These are phyloP conservation scores for Sporothrix inflata DNA, from an alignment of 2,329 filamentous ascomycete species.

Conservation along the genomic window DNA sequence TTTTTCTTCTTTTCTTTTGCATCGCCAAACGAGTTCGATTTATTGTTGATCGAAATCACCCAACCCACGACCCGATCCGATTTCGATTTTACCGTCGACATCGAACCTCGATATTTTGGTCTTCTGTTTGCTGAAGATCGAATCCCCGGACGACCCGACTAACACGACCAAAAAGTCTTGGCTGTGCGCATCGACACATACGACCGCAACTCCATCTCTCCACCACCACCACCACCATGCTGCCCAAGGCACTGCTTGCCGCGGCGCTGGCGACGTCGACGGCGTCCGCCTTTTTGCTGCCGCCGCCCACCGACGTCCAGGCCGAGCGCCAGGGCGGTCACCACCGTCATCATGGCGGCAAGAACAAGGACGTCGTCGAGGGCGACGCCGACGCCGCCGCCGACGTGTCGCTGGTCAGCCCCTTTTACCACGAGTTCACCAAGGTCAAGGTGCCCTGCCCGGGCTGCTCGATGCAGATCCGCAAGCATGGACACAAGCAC, in stretches of 20 bases:
- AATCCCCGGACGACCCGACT: not conserved
- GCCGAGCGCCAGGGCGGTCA: constrained; percentile 23
- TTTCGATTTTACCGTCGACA: not conserved
- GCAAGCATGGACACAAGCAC: constrained; percentile 30
- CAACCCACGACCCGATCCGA: not conserved
- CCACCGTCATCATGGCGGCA: constrained; percentile 1
- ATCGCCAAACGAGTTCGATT: constrained; percentile 3
- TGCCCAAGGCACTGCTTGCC: constrained; percentile 51
- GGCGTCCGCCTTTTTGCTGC: constrained; percentile 55
- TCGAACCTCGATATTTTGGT: not conserved
- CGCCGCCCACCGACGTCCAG: constrained; percentile 52
- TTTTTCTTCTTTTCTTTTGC: not conserved
- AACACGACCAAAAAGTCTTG: not conserved
- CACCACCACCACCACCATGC: constrained; percentile 35
- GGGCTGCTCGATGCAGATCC: constrained; percentile 52
- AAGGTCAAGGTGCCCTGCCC: constrained; percentile 53
- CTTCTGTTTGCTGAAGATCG: not conserved
- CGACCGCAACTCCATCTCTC: not conserved
- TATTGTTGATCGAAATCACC: not conserved
- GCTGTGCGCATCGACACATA: not conserved
- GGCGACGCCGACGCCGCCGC: too few species aligned
- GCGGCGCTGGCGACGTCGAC: constrained; percentile 46
- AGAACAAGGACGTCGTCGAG: not conserved
- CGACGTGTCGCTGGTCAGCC: constrained; percentile 42
- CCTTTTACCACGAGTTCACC: constrained; percentile 46